Base-by-base conservation (phyloP, 1,139 yeast genomes). In the Pichia sp. region DNA sequence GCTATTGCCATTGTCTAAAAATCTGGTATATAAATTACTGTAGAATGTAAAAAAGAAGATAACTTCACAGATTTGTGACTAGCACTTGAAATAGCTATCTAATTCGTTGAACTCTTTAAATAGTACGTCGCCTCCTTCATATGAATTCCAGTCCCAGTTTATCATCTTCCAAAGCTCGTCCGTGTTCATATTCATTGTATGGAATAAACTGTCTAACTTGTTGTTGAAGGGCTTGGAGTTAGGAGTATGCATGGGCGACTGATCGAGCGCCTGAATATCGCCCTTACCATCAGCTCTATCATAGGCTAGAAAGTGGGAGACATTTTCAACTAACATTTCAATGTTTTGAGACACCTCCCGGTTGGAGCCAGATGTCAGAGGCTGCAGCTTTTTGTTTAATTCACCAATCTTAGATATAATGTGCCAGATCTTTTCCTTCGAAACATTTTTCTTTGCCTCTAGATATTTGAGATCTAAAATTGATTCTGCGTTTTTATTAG, bases 381-480 rank as follows among this genome's bases (percentile, higher is more conserved):
- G 48, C 23, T 45, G 48, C 31, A 45, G 23, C 23, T 45, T 16
- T 23, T 23, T 45, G 31, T 45, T 45, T 15, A 45, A 30, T 30
- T 45, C 40, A 8, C 38, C 38, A 45, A 45, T 29, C 23, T 45
- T 45, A 11, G 29, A 30, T 7, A 45, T 45, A n/a, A 45, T 45
- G 8, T 16, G 13, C 48, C 48, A 30, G 15, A 45, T 16, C 15
- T 45, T 45, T 31, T 45, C 48, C 31, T 29, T 45, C 23, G 48
- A 29, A 3, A 45, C 23, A 31, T 45, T 45, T 8, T 11, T 19
- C n/a, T 45, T 45, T 5, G 8, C 4, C 31, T 45, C 48, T 11
- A 45, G n/a, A 45, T 45, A 38, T 30, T 45, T 30, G 7, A 45
- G 34, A 45, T 45, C 48, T 31, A 45, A 45, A 45, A 36, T 45